Evolutionary conservation across 805 yeast species (phyloP).

Genomic region (Teunomyces tritomae): DNA sequence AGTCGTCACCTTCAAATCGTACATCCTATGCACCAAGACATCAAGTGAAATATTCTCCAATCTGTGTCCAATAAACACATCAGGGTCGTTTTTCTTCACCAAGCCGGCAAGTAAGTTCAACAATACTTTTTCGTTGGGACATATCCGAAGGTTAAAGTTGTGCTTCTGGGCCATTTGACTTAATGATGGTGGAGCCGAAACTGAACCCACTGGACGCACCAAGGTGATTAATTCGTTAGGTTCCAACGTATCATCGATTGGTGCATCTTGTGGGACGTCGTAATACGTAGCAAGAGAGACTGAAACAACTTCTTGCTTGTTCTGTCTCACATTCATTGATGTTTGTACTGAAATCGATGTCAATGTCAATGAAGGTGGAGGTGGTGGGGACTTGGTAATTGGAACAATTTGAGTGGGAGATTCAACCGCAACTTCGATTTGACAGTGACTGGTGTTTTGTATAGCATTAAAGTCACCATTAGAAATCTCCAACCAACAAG

Average conservation of each 20-base stretch:
- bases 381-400: conserved; percentile 47
- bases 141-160: conserved; percentile 50
- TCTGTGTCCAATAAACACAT: conserved; percentile 83
- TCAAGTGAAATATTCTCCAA: conserved; percentile 77
- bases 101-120: conserved; percentile 72
- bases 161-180: conserved; percentile 56
- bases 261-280: conserved; percentile 70
- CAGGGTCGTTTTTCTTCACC: conserved; percentile 80
- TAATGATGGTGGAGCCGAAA: conserved; percentile 74
- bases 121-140: conserved; percentile 72
- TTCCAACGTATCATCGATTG: conserved; percentile 57
- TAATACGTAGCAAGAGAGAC: conserved; percentile 73
- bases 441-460: conserved; percentile 73
- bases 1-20: conserved; percentile 65
- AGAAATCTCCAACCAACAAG: conserved; percentile 86
- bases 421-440: conserved; percentile 63
- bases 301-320: conserved; percentile 84
- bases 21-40: conserved; percentile 77
- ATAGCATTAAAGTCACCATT: conserved; percentile 58
- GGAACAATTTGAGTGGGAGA: conserved; percentile 50
- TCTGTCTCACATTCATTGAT: conserved; percentile 65
- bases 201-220: conserved; percentile 71
- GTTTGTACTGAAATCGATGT: conserved; percentile 80
- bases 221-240: conserved; percentile 68
- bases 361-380: conserved; percentile 69